phyloP scores from a whole-genome alignment of 2,329 filamentous ascomycete genomes.

The Calonectria pseudoreteaudii region DNA sequence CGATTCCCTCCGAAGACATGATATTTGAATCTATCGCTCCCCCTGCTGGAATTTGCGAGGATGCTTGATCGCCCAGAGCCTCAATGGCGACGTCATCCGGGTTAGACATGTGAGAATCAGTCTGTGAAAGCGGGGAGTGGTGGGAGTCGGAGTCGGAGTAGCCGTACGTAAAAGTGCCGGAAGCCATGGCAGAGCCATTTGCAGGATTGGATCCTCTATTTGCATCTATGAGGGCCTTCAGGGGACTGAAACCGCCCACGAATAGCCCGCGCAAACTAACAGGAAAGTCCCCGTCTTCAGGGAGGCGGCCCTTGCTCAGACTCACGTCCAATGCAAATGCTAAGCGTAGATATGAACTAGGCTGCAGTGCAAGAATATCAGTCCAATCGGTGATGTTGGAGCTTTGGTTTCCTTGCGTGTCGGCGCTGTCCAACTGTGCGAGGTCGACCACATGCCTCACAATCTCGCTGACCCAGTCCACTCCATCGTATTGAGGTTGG shows the following conservation, averaged over 20 bases:
- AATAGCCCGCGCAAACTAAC: slow-evolving; percentile 53
- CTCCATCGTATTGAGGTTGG: slow-evolving; percentile 58
- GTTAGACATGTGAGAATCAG: slow-evolving; percentile 34
- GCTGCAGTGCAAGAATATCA: slow-evolving; percentile 55
- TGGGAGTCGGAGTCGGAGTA: slow-evolving; percentile 31
- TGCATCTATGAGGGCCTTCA: slow-evolving; percentile 46
- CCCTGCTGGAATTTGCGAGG: slow-evolving; percentile 16
- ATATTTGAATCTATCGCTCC: slow-evolving; percentile 30
- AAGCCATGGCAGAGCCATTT: background rate
- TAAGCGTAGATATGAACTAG: slow-evolving; percentile 54
- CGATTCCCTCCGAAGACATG: slow-evolving; percentile 44
- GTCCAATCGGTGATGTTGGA: slow-evolving; percentile 54
- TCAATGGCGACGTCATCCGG: slow-evolving; percentile 26
- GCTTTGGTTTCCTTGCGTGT: slow-evolving; percentile 24
- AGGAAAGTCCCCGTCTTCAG: slow-evolving; percentile 55
- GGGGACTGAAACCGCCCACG: slow-evolving; percentile 51
- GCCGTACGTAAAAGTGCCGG: background rate
- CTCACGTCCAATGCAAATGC: slow-evolving; percentile 58
- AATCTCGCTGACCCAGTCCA: slow-evolving; percentile 58
- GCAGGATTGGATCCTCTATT: slow-evolving; percentile 28
- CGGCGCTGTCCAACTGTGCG: slow-evolving; percentile 52
- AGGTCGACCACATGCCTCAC: slow-evolving; percentile 57
- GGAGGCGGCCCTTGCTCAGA: slow-evolving; percentile 55
- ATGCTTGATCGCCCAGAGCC: slow-evolving; percentile 26
- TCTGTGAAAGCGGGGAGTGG: slow-evolving; percentile 32